phyloP scores from a whole-genome alignment of 257 asterid species.

The Nicotiana undulata region DNA sequence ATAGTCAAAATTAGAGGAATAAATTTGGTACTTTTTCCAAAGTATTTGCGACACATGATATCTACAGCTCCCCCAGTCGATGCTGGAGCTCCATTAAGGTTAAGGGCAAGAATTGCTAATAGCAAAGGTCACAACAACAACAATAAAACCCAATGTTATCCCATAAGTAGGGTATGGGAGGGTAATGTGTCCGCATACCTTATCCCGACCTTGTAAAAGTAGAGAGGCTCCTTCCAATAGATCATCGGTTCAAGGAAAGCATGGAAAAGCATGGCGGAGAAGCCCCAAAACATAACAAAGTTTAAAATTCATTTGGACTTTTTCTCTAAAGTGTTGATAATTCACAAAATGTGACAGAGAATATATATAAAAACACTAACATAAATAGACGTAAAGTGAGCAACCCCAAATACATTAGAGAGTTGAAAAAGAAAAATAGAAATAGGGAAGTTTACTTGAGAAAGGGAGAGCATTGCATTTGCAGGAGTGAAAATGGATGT shows the following conservation, averaged over 20 bases:
- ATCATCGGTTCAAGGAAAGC: too few species aligned
- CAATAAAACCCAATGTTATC: too few species aligned
- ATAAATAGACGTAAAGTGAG: background rate
- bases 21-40: background rate
- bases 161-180: too few species aligned
- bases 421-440: background rate
- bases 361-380: background rate
- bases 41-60: background rate
- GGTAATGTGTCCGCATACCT: too few species aligned
- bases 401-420: background rate
- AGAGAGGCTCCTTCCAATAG: too few species aligned
- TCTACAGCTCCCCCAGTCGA: background rate
- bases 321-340: background rate
- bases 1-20: background rate
- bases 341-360: background rate
- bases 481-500: slow-evolving; percentile 32
- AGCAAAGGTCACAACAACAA: too few species aligned
- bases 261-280: too few species aligned
- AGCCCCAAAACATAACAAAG: background rate
- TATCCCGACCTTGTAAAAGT: too few species aligned
- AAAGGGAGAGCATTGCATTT: slow-evolving; percentile 26
- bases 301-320: background rate
- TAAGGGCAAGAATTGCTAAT: too few species aligned
- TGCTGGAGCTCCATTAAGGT: background rate
- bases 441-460: slow-evolving; percentile 27